These are phyloP conservation scores for Penicillium capsulatum DNA, from an alignment of 2,329 filamentous ascomycete genomes.

Conservation along the genomic window DNA sequence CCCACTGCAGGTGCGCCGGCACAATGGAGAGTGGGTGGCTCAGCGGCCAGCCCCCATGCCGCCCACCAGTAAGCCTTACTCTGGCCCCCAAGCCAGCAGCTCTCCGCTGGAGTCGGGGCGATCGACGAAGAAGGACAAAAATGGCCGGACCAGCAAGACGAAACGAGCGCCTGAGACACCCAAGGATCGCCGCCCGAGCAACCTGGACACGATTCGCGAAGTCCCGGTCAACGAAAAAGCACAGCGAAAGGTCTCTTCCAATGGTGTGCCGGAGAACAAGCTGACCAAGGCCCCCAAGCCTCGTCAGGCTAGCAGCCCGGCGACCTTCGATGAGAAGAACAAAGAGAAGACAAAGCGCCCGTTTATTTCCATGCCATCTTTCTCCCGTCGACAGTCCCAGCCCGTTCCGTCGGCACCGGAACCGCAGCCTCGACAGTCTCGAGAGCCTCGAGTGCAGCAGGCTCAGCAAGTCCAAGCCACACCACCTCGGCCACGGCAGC, in stretches of 20 bases:
- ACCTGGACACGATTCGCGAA: not conserved
- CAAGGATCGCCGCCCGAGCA: not conserved
- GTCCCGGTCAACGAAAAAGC: not conserved
- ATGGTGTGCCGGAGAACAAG: constrained; percentile 1
- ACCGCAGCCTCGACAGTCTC: too few relatives aligned
- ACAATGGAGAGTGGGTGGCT: constrained; percentile 32
- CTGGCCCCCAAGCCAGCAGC: constrained; percentile 2
- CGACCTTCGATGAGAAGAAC: not conserved
- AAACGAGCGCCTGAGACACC: not conserved
- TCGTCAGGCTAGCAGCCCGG: too few relatives aligned
- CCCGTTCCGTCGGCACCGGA: too few relatives aligned
- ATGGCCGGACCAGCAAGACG: constrained; percentile 1
- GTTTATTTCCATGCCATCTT: constrained; percentile 12
- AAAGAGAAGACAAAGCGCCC: constrained; percentile 5
- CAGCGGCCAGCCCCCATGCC: constrained; percentile 25
- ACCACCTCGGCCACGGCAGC: too few relatives aligned
- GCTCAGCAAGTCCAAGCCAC: too few relatives aligned
- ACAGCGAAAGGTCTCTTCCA: not conserved
- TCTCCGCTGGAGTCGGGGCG: constrained; percentile 1
- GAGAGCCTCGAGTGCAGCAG: too few relatives aligned
- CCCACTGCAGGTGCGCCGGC: constrained; percentile 34
- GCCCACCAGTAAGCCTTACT: constrained; percentile 20
- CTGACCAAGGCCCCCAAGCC: too few relatives aligned
- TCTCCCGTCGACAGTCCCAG: constrained; percentile 2
- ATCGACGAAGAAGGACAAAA: not conserved